Percentiles rank a stretch among this genome's conserved stretches.
phyloP scores from a whole-genome alignment of 441 rosid species.

The Erodium texanum region DNA sequence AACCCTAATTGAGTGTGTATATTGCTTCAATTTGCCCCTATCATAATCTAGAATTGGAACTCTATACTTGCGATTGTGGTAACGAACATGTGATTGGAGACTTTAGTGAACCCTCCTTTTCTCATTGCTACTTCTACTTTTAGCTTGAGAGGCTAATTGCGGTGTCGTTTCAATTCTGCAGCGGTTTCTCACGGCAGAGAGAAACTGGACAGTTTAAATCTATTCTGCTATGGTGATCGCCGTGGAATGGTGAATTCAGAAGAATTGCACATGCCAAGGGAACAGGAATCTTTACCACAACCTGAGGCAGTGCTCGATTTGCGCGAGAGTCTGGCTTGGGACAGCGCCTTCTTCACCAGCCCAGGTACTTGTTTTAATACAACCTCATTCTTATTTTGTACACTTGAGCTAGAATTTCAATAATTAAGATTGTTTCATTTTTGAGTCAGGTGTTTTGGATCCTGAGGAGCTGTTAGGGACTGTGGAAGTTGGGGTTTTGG shows the following conservation, averaged over 20 bases:
- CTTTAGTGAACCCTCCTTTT: neutral
- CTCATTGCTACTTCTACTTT: neutral
- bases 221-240: conserved; percentile 10
- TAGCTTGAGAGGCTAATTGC: neutral
- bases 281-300: neutral
- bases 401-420: neutral
- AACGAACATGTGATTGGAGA: neutral
- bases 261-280: conserved; percentile 2
- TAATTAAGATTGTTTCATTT: conserved; percentile 6
- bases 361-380: conserved; percentile 34
- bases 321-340: conserved; percentile 77
- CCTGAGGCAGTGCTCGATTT: conserved; percentile 20
- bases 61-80: neutral
- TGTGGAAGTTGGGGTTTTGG: conserved; percentile 29
- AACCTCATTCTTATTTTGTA: neutral
- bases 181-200: conserved; percentile 24
- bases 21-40: too few relatives aligned
- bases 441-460: conserved; percentile 46
- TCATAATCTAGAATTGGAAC: neutral
- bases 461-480: conserved; percentile 50
- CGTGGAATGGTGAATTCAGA: conserved; percentile 1
- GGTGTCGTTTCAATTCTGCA: conserved; percentile 3
- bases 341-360: conserved; percentile 56
- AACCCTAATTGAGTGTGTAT: neutral
- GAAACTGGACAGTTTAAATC: conserved; percentile 28